These are phyloP conservation scores for Trametes polyzona DNA, from an alignment of 1,284 basidiomycete species.

Conservation along the genomic window DNA sequence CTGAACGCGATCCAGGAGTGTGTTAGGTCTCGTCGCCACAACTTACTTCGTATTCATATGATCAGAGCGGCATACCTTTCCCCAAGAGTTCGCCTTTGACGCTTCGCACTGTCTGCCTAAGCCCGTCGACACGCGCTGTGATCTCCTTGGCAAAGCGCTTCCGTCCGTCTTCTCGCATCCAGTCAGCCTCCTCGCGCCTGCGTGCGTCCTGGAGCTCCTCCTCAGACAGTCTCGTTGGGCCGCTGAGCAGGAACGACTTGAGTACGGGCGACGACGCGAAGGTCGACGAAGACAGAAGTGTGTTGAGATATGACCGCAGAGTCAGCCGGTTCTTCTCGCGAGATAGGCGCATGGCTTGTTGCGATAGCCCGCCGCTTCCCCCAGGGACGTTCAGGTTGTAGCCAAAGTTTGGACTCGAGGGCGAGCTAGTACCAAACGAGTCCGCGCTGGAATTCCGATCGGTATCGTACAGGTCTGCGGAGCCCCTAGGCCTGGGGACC, in stretches of 20 bases:
- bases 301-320: constrained; percentile 88
- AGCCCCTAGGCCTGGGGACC: constrained; percentile 5
- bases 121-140: constrained; percentile 81
- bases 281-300: constrained; percentile 73
- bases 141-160: constrained; percentile 89
- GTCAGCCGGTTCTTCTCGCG: constrained; percentile 97
- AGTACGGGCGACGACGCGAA: constrained; percentile 88
- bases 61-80: constrained; percentile 52
- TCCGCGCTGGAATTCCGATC: constrained; percentile 29
- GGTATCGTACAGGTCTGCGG: constrained; percentile 29
- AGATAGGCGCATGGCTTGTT: constrained; percentile 55
- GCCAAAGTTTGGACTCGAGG: constrained; percentile 24
- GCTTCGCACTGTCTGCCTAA: constrained; percentile 83
- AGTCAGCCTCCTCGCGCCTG: constrained; percentile 87
- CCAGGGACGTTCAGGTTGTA: constrained; percentile 3
- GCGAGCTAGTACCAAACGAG: constrained; percentile 28
- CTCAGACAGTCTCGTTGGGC: constrained; percentile 71
- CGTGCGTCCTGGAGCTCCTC: constrained; percentile 84
- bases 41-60: neutral
- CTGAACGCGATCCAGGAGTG: constrained; percentile 39
- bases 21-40: neutral
- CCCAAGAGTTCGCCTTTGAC: constrained; percentile 93
- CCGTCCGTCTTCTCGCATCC: constrained; percentile 86
- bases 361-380: constrained; percentile 16
- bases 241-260: constrained; percentile 83